phyloP scores from a whole-genome alignment of 2,329 filamentous ascomycete genomes.

The Colletotrichum salicis region DNA sequence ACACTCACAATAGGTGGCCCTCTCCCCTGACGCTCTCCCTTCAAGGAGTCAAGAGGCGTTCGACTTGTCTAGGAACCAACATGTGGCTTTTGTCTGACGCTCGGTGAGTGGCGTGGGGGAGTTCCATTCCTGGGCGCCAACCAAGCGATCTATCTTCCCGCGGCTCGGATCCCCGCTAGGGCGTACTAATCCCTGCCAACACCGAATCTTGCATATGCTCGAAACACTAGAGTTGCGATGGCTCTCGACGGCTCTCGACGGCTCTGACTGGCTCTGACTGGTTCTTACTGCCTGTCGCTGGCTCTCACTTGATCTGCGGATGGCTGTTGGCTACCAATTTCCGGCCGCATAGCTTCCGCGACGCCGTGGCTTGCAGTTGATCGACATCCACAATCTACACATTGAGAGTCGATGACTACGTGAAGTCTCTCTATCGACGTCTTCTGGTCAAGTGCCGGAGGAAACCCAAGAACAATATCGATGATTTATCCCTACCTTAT shows the following conservation, averaged over 20 bases:
- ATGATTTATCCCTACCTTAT: background rate
- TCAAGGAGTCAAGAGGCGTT: background rate
- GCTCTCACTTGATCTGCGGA: background rate
- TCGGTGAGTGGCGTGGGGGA: conserved; percentile 31
- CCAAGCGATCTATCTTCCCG: conserved; percentile 31
- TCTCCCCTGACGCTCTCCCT: conserved; percentile 7
- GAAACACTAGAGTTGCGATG: conserved; percentile 35
- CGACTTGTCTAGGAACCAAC: background rate
- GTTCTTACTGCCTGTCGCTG: background rate
- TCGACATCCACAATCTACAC: conserved; percentile 14
- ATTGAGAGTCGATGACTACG: conserved; percentile 12
- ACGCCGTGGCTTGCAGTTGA: conserved; percentile 30
- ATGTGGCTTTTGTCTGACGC: conserved; percentile 20
- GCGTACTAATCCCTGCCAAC: conserved; percentile 29
- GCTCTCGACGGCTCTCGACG: conserved; percentile 20
- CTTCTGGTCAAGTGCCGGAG: background rate
- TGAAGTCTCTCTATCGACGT: conserved; percentile 3
- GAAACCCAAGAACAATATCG: background rate
- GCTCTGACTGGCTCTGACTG: conserved; percentile 14
- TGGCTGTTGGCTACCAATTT: background rate
- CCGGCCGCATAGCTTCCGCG: conserved; percentile 6
- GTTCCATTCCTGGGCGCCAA: conserved; percentile 30
- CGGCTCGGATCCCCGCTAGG: conserved; percentile 33
- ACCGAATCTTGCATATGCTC: conserved; percentile 36
- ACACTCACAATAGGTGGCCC: background rate